Conservation (phyloP, 2,329 filamentous ascomycete species). For the Keithomyces neogunnii region DNA sequence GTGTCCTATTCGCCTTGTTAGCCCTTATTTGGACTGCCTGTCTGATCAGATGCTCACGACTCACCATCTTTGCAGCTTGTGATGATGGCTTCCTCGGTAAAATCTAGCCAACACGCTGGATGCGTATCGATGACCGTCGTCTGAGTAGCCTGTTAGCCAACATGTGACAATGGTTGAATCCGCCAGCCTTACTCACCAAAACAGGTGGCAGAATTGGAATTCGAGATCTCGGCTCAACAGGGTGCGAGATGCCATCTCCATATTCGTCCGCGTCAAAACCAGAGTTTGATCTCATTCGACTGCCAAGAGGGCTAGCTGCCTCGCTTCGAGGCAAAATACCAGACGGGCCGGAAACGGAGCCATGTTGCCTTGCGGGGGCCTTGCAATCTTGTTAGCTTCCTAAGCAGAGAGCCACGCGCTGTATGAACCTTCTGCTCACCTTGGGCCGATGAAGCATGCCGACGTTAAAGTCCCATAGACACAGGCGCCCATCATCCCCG, state of each 20-base stretch:
- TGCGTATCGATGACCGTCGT: constrained; percentile 80
- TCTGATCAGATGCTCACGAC: constrained; percentile 21
- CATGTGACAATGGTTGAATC: not conserved
- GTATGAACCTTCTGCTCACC: constrained; percentile 9
- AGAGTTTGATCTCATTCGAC: constrained; percentile 63
- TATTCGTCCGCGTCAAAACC: constrained; percentile 49
- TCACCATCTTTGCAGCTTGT: constrained; percentile 85
- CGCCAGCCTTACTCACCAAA: constrained; percentile 51
- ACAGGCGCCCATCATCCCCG: constrained; percentile 81
- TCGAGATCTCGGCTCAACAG: constrained; percentile 74
- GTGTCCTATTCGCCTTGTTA: constrained; percentile 46
- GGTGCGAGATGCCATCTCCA: constrained; percentile 58
- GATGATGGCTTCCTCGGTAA: constrained; percentile 86
- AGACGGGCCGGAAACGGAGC: constrained; percentile 44
- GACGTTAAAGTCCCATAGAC: constrained; percentile 96
- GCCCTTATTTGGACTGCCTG: constrained; percentile 1
- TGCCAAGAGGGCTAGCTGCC: constrained; percentile 49
- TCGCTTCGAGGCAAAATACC: constrained; percentile 46
- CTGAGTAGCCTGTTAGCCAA: constrained; percentile 26
- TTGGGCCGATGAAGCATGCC: constrained; percentile 93
- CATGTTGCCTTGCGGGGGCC: constrained; percentile 31
- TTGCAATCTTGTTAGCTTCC: constrained; percentile 2
- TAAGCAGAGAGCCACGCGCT: not conserved
- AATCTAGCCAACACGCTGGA: constrained; percentile 83
- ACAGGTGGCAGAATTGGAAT: constrained; percentile 87